A percentile compares a stretch with the other conserved stretches of the same genome.
Conservation (phyloP, 2,329 filamentous ascomycete genomes). For the Pseudogymnoascus sp. region DNA sequence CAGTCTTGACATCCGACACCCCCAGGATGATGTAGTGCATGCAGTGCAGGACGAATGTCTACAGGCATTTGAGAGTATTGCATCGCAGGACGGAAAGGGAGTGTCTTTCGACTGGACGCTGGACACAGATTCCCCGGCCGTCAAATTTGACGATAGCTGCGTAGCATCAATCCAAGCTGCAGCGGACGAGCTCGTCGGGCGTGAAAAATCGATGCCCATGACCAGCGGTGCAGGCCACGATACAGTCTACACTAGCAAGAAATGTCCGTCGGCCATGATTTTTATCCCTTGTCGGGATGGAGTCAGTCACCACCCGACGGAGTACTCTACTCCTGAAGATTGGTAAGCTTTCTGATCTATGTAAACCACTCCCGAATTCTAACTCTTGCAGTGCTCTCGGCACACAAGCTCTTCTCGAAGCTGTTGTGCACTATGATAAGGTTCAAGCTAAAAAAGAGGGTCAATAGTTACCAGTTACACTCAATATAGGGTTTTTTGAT, state of each 20-base stretch:
- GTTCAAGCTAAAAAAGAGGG: too few species aligned
- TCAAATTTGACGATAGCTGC: constrained; percentile 20
- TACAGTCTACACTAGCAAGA: constrained; percentile 23
- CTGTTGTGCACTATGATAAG: too few species aligned
- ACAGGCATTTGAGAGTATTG: constrained; percentile 15
- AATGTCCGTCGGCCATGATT: constrained; percentile 27
- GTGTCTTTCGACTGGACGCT: constrained; percentile 14
- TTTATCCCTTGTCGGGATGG: constrained; percentile 25
- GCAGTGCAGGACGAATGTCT: constrained; percentile 14
- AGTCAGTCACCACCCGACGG: constrained; percentile 19
- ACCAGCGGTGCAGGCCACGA: constrained; percentile 23
- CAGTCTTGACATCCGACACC: constrained; percentile 15
- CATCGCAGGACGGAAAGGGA: constrained; percentile 15
- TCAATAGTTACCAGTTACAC: too few species aligned
- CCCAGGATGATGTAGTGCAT: constrained; percentile 13
- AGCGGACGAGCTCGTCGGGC: constrained; percentile 18
- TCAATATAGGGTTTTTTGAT: too few species aligned
- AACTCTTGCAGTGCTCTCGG: too few species aligned
- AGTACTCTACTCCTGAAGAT: constrained; percentile 20
- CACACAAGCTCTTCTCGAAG: too few species aligned
- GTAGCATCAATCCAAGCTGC: constrained; percentile 18
- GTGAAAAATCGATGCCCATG: constrained; percentile 12
- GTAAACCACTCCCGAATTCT: too few species aligned
- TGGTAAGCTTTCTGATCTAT: background rate
- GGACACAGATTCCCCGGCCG: constrained; percentile 14